Evolutionary conservation across 495 filamentous ascomycete species (phyloP), one percentile per base, ranked within the genome.

Genomic region (Niebla homalea): DNA sequence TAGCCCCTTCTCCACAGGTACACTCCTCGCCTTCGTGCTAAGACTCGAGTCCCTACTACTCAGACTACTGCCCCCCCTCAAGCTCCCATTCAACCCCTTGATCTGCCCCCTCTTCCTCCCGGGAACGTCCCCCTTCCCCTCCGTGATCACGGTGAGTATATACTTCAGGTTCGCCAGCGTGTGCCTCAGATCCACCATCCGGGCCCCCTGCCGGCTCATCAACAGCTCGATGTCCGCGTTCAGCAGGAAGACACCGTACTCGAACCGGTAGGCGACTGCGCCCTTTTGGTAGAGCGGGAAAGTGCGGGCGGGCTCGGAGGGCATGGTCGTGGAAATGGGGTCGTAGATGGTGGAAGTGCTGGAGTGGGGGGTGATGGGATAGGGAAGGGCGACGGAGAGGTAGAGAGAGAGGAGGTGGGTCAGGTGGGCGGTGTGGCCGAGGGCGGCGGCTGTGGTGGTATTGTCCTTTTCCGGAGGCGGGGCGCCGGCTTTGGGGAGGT

Each of bases 91-190:
- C 29, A 90, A 64, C 0, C 81, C 85, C 44, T 79, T 72, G 4
- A 92, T 75, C 1, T 85, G 86, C 7, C 87, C 87, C 29, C 76
- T 75, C 60, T 90, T 93, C 15, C 89, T 67, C 20, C 77, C 80
- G 0, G 87, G 87, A 14, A 93, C 64, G 55, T 92, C 86, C 15
- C 84, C 77, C 38, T 73, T 80, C 1, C 84, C 84, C 0, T 86
- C 84, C 19, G 84, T 86, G 40, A 87, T 79, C 4, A 94, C 81
- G 53, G 87, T 93, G 3, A 95, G 69, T n/a, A 96, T 66, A 53
- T 93, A 94, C 65, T 94, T 94, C 18, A 97, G 66, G 57, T 98
- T 98, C 36, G 88, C 86, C 15, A 96, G 69, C 3, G 90, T 97
- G 51, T 94, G 85, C 0, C 92, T 73, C 14, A 94, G 84, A 63